Base-by-base conservation (phyloP, 768 basidiomycete genomes). In the Daedaleopsis nitida region DNA sequence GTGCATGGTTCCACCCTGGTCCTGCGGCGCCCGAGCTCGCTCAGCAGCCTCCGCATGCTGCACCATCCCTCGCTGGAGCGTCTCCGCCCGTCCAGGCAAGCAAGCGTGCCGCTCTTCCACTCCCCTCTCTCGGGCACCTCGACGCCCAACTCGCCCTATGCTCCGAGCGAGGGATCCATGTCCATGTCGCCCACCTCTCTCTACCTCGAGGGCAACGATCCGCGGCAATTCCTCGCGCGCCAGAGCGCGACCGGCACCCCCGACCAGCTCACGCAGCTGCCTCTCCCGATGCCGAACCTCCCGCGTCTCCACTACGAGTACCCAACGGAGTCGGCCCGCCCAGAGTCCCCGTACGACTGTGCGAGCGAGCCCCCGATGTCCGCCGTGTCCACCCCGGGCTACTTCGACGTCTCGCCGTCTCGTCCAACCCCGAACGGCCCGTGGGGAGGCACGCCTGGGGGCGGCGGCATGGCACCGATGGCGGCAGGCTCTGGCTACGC, bases 51-150 rank as follows among this genome's bases (percentile, higher is more conserved):
- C 1, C 58, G 62, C 12, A 57, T 56, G 50, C 50, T 64, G 14
- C 62, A 64, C 42, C 62, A 64, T 34, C 62, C 62, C 1, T 64
- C 62, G 13, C 37, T 64, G 13, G 62, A 64, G 35, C 58, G 62
- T 2, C 62, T 64, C 9, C 62, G 62, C 27, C 27, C 27, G 7
- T 52, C 52, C 10, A 45, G 52, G 16, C 62, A 49, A 1, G 38
- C 62, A 5, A 59, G 58, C 51, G 55, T 59, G 32, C 62, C 62
- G 21, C 50, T 59, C 35, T 52, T 59, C 24, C 58, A 56, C 53
- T 64, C 58, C 48, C 62, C 62, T 13, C 54, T 64, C 24, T 59
- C 54, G 17, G 55, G 58, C 44, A 47, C 51, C 12, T 59, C 62
- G 17, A 56, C 62, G 9, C 62, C 58, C 17, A 57, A 51, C 52